Evolutionary conservation across 768 basidiomycete genomes (phyloP).

Genomic region (Pleurotus tuber-regium): DNA sequence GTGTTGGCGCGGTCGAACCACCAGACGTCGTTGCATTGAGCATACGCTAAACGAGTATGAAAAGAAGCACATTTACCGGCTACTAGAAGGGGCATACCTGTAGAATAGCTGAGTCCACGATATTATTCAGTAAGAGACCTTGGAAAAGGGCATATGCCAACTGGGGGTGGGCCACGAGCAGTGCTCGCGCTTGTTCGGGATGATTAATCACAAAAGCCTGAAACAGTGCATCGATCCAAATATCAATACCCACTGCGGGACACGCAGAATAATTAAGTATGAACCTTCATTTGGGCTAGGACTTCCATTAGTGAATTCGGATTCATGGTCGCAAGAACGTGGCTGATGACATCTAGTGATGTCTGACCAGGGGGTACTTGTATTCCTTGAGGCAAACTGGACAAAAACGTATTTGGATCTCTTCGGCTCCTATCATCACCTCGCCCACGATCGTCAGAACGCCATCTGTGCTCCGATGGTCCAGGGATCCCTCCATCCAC

Average conservation of each 20-base stretch:
- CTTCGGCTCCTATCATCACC: conserved; percentile 9
- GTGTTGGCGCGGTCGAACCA: conserved; percentile 14
- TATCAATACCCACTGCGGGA: conserved; percentile 14
- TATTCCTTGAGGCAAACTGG: conserved; percentile 71
- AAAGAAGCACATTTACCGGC: not conserved
- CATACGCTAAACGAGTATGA: conserved; percentile 38
- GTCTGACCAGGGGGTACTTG: conserved; percentile 69
- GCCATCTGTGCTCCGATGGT: conserved; percentile 49
- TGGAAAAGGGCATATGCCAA: conserved; percentile 96
- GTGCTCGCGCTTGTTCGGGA: conserved; percentile 81
- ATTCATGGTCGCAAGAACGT: conserved; percentile 79
- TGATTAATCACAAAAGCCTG: conserved; percentile 93
- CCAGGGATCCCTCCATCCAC: conserved; percentile 65
- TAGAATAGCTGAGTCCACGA: conserved; percentile 85
- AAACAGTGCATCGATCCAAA: conserved; percentile 8
- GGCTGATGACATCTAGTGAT: conserved; percentile 79
- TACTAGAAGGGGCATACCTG: conserved; percentile 27
- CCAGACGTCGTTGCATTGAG: conserved; percentile 34
- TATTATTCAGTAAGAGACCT: conserved; percentile 87
- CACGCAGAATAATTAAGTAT: conserved; percentile 21
- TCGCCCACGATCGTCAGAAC: conserved; percentile 36
- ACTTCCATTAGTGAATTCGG: conserved; percentile 89
- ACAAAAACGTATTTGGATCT: conserved; percentile 56
- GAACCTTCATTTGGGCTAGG: conserved; percentile 96
- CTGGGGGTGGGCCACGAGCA: conserved; percentile 86